Evolutionary conservation across 148 eudicot genomes (phyloP), one percentile per base, ranked within the genome.

Genomic region (Nyssa sinensis): DNA sequence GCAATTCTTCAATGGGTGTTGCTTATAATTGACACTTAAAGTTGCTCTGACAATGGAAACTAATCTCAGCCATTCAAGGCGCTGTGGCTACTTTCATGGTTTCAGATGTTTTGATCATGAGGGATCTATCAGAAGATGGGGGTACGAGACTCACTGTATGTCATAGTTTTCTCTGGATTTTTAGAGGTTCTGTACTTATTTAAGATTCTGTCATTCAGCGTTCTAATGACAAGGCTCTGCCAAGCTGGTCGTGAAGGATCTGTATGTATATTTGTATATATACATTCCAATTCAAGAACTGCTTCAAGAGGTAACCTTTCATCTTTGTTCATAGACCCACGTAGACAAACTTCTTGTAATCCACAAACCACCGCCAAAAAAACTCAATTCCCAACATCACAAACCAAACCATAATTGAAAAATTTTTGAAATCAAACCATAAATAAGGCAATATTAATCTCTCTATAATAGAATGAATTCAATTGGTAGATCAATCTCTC

Each of bases 221-320:
- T 92, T 60, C 62, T 94, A 71, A 83, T 92, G 69, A 94, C 96
- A 39, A 85, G 92, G 77, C 88, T 89, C n/a, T 92, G 97, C 69
- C 98, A 96, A 31, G 84, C 87, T 1, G 96, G 98, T 1, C 90
- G 94, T 66, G 98, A 92, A 77, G 98, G 98, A 19, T 92, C 98
- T 31, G 47, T 95, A 35, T n/a, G n/a, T n/a, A n/a, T n/a, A n/a
- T n/a, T n/a, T n/a, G n/a, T n/a, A n/a, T n/a, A n/a, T n/a, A n/a
- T n/a, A n/a, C n/a, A n/a, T n/a, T n/a, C n/a, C n/a, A n/a, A n/a
- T 35, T 28, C 57, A 11, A 61, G 7, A 14, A 29, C 44, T 25
- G 51, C 51, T 58, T 30, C 58, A 33, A 24, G 13, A 41, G 73
- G 73, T 67, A 78, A 62, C 16, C 73, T 78, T 24, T 73, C 73